These are phyloP conservation scores for Pisolithus microcarpus DNA, from an alignment of 768 basidiomycete species.

Conservation along the genomic window DNA sequence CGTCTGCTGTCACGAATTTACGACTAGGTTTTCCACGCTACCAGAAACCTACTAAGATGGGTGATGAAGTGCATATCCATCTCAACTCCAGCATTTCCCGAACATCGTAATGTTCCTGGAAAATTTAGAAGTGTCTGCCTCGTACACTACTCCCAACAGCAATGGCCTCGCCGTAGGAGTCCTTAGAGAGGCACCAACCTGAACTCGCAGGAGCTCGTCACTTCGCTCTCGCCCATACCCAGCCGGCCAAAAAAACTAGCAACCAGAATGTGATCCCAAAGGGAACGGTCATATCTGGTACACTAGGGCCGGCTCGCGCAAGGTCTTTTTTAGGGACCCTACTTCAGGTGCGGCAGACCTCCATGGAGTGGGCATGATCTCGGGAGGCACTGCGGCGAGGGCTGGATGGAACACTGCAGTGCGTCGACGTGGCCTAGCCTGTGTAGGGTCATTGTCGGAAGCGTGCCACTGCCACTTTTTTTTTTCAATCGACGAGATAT, in stretches of 20 bases:
- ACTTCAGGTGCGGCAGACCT: conserved; percentile 6
- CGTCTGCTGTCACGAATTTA: neutral
- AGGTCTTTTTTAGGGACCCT: neutral
- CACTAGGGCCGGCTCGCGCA: neutral
- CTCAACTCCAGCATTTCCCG: too few species aligned
- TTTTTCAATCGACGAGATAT: too few species aligned
- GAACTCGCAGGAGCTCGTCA: conserved; percentile 39
- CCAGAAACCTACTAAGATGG: too few species aligned
- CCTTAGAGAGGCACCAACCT: conserved; percentile 57
- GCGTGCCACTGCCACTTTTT: too few species aligned
- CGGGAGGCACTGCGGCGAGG: conserved; percentile 13
- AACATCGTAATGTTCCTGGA: too few species aligned
- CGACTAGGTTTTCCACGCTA: too few species aligned
- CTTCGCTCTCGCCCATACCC: conserved; percentile 24
- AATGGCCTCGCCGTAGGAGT: conserved; percentile 76
- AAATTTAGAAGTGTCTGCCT: conserved; percentile 66
- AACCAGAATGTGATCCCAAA: conserved; percentile 7
- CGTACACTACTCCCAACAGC: conserved; percentile 82
- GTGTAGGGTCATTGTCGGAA: too few species aligned
- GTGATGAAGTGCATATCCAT: too few species aligned
- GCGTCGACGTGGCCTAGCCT: neutral
- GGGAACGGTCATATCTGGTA: conserved; percentile 15
- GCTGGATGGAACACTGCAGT: conserved; percentile 11
- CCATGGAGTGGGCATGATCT: neutral
- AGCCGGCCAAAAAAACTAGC: conserved; percentile 10